Evolutionary conservation across 495 filamentous ascomycete genomes (phyloP), one percentile per base, ranked within the genome.

Genomic region (Tuber calosporum): DNA sequence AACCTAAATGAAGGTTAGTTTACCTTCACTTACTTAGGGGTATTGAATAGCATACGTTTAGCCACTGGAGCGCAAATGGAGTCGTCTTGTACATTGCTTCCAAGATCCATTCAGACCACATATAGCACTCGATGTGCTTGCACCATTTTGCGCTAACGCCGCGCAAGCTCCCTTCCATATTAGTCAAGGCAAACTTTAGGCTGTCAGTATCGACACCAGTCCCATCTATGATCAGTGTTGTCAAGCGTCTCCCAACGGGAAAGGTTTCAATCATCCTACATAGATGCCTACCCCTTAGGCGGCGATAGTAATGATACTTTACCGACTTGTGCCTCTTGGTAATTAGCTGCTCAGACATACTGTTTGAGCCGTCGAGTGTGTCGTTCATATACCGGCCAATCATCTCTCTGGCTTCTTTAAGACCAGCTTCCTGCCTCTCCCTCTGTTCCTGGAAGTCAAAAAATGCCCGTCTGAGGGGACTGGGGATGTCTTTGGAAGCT

Each of bases 41-140:
- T 13, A 5, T 68, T 22, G 4, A 9, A 13, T 19, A 19, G 66
- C 42, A 30, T 67, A 81, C 79, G 5, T 69, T 42, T 20, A 81
- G 70, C 79, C 78, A 78, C 58, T 74, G n/a, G 36, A 81, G 70
- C 0, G 79, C 69, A 34, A 81, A 20, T 0, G 73, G 75, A 2
- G 72, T 39, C 0, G 48, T 26, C 11, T 68, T 36, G 17, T 75
- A 67, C 3, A 75, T 69, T 3, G 43, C 71, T 15, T 73, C 73
- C 13, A 80, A 37, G 0, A 80, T 45, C 79, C 79, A 81, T 26
- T 81, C 75, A 19, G 71, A 48, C 76, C 79, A 80, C 6, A 71
- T 43, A 11, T 53, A 72, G 30, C 79, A 75, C 22, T 81, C 79
- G 0, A 81, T 66, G 6, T 81, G 75, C 34, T 40, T 67, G 20